A percentile compares a stretch with the other conserved stretches of the same genome.
phyloP scores from a whole-genome alignment of 2,329 filamentous ascomycete genomes.

The Cordyceps pruinosa region DNA sequence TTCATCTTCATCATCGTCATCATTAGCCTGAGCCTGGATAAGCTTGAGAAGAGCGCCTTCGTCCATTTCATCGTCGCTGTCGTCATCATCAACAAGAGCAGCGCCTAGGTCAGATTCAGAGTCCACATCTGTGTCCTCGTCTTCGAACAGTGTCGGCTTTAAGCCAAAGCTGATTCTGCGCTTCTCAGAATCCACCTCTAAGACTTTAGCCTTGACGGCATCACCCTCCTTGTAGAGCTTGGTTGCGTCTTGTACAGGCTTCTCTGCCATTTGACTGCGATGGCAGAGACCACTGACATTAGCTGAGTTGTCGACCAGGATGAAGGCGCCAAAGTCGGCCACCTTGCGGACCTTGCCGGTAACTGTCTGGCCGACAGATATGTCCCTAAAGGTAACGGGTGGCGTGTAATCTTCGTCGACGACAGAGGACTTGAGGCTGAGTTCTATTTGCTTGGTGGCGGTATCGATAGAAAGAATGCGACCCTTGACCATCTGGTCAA shows the following conservation, averaged over 20 bases:
- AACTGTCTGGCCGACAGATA: slow-evolving; percentile 72
- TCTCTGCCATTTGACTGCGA: slow-evolving; percentile 83
- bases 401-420: slow-evolving; percentile 73
- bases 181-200: slow-evolving; percentile 68
- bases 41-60: slow-evolving; percentile 40
- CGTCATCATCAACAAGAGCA: slow-evolving; percentile 35
- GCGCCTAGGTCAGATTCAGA: slow-evolving; percentile 41
- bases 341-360: slow-evolving; percentile 91
- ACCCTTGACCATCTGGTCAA: slow-evolving; percentile 86
- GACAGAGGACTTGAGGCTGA: slow-evolving; percentile 81
- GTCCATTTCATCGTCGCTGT: slow-evolving; percentile 41
- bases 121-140: slow-evolving; percentile 48
- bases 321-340: slow-evolving; percentile 90
- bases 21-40: slow-evolving; percentile 38
- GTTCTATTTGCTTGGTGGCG: slow-evolving; percentile 64
- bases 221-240: slow-evolving; percentile 89
- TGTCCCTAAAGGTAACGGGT: slow-evolving; percentile 65
- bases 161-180: slow-evolving; percentile 82
- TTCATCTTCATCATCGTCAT: slow-evolving; percentile 34
- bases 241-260: slow-evolving; percentile 71
- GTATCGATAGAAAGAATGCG: slow-evolving; percentile 69
- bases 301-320: slow-evolving; percentile 76
- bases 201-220: slow-evolving; percentile 81
- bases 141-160: slow-evolving; percentile 85
- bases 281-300: slow-evolving; percentile 94